Percentiles rank a stretch among this genome's conserved stretches.
These are phyloP conservation scores for Poterioochromonas sp. DNA, from an alignment of 352 stramenopile genomes.

Conservation along the genomic window DNA sequence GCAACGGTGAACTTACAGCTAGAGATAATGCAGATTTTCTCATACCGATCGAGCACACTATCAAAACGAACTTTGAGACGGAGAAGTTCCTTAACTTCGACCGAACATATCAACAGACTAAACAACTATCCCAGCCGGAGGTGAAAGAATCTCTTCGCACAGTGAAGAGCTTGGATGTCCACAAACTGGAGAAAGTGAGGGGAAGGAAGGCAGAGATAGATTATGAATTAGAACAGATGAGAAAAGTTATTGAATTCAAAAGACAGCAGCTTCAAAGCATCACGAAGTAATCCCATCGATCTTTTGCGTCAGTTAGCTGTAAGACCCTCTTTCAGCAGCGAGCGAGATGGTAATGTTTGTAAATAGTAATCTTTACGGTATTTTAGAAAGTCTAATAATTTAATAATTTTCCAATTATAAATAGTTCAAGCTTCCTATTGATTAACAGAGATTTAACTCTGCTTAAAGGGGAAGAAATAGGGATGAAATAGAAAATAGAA, in stretches of 20 bases:
- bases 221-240: background rate
- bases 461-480: too few relatives aligned
- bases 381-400: too few relatives aligned
- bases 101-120: background rate
- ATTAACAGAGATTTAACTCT: too few relatives aligned
- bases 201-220: background rate
- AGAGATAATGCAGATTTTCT: slow-evolving; percentile 7
- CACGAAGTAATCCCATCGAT: too few relatives aligned
- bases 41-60: background rate
- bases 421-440: too few relatives aligned
- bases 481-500: too few relatives aligned
- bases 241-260: background rate
- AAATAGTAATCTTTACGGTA: too few relatives aligned
- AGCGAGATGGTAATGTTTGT: too few relatives aligned
- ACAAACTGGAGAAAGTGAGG: background rate
- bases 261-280: background rate
- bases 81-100: background rate
- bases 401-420: too few relatives aligned
- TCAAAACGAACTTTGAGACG: background rate
- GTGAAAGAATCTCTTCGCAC: too few relatives aligned
- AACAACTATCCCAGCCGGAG: background rate
- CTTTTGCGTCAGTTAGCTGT: too few relatives aligned
- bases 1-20: slow-evolving; percentile 1
- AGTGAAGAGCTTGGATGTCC: background rate
- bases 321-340: too few relatives aligned